Evolutionary conservation across 352 stramenopile genomes (phyloP), one percentile per base, ranked within the genome.

Genomic region (Pythium scleroteichum): DNA sequence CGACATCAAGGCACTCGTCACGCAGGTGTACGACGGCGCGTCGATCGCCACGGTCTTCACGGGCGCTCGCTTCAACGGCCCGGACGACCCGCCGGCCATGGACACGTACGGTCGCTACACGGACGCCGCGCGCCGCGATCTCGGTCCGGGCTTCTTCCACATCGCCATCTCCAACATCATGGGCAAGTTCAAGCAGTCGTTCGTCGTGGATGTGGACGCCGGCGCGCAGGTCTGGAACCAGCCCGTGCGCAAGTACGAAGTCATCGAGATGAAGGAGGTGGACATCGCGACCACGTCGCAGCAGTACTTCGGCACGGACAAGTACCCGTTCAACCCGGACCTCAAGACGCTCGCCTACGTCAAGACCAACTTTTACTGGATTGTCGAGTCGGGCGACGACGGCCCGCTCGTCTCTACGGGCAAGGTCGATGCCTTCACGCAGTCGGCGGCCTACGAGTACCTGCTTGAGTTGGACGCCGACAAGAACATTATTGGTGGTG

Each of bases 401-500:
- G 78, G 74, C 3, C 74, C 75, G 9, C 73, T 90, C 0, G 78
- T 88, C 6, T 64, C 69, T 0, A 86, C 78, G 1, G 63, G 66
- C 3, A 50, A 61, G 14, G 73, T 81, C 16, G 71, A 90, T 53
- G 65, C 70, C 44, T 79, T 73, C 64, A 88, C 75, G 22, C 75
- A 69, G 24, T 72, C 53, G 35, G 76, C 67, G n/a, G 72, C 87
- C 60, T 90, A 90, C 69, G 66, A 88, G 53, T 90, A 90, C 59
- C 33, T 87, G 9, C 71, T 91, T 5, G 81, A 90, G 62, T 78
- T 77, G 35, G 72, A 90, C 62, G 69, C 67, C 26, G 66, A 63
- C 4, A 82, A 81, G 45, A 57, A 82, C 42, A 86, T 90, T 68
- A 68, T 88, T 8, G 80, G 80, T 33, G 80, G 80, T 5, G 80